Percentiles rank a stretch among this genome's conserved stretches.
Evolutionary conservation across 768 basidiomycete genomes (phyloP).

Genomic region (Sarcomyxa edulis): DNA sequence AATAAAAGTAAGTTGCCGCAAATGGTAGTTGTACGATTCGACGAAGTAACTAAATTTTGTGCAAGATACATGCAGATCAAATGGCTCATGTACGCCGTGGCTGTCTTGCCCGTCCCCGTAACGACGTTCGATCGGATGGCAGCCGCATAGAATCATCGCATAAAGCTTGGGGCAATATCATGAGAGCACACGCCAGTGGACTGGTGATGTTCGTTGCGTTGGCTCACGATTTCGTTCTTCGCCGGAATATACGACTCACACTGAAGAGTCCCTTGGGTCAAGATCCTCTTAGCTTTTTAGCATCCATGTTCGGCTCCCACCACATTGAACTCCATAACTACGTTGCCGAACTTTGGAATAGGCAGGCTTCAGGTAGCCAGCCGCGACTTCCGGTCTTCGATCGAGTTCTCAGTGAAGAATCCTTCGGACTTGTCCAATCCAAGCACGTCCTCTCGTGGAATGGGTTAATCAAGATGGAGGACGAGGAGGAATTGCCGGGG

Average conservation of each 20-base stretch:
- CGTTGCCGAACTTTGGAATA: slow-evolving; percentile 9
- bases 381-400: not conserved
- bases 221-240: slow-evolving; percentile 15
- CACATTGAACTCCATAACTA: slow-evolving; percentile 15
- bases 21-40: not conserved
- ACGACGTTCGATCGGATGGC: slow-evolving; percentile 18
- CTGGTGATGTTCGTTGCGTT: slow-evolving; percentile 13
- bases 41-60: not conserved
- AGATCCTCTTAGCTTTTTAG: slow-evolving; percentile 5
- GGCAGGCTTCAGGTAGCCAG: not conserved
- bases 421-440: slow-evolving; percentile 1
- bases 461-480: no score
- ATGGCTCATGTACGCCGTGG: slow-evolving; percentile 21
- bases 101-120: slow-evolving; percentile 13
- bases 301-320: slow-evolving; percentile 16
- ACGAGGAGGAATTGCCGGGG: no score
- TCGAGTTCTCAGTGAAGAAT: not conserved
- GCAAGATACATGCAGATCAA: slow-evolving; percentile 19
- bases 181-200: slow-evolving; percentile 15
- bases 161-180: slow-evolving; percentile 21
- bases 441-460: no score
- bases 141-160: slow-evolving; percentile 22
- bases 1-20: slow-evolving; percentile 6
- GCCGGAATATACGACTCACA: slow-evolving; percentile 13
- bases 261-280: not conserved